Evolutionary conservation across 192 early-diverging fungal genomes (phyloP), one percentile per base, ranked within the genome.

Genomic region (Coemansia sp.): DNA sequence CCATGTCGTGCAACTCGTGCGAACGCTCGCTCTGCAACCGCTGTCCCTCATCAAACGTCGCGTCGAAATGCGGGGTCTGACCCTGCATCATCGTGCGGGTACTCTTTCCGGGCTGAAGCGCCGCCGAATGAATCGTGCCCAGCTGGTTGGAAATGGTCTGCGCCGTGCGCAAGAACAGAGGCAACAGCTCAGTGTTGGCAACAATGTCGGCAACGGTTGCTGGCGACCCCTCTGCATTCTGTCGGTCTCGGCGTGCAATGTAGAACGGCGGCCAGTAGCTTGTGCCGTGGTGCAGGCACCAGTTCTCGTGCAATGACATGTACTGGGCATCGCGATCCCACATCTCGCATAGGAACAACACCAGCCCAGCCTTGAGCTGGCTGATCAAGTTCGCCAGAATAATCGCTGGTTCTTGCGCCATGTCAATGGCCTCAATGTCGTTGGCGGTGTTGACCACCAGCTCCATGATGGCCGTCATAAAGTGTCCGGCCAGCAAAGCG

Each of bases 361-460:
- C 76, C 77, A 91, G 89, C 46, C 90, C 88, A 70, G 85, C 86
- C 66, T 92, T 89, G n/a, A 95, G 76, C 36, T 88, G 82, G 61
- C 90, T 89, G 74, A 93, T 90, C 57, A 93, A 76, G 24, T 88
- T 88, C 16, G 88, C 89, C 49, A 97, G 72, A 4, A 86, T 86
- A 44, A 86, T 75, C 67, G 92, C 88, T 0, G 92, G 88, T 65
- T 93, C 91, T 15, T 90, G 88, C 18, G 89, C 87, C 65, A 97
- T 85, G 70, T 91, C 87, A 34, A 95, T 87, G 10, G 78, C 84
- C 68, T 90, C 90, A 52, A 94, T 88, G 73, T 93, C 93, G 70
- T 91, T 91, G 61, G 91, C 91, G 20, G 91, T 92, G 64, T 91
- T 90, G 38, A 87, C 89, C 18, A 98, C 76, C 46, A 91, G 89